These are phyloP conservation scores for Xanthoceras sorbifolium DNA, from an alignment of 345 rosid genomes.

Conservation along the genomic window DNA sequence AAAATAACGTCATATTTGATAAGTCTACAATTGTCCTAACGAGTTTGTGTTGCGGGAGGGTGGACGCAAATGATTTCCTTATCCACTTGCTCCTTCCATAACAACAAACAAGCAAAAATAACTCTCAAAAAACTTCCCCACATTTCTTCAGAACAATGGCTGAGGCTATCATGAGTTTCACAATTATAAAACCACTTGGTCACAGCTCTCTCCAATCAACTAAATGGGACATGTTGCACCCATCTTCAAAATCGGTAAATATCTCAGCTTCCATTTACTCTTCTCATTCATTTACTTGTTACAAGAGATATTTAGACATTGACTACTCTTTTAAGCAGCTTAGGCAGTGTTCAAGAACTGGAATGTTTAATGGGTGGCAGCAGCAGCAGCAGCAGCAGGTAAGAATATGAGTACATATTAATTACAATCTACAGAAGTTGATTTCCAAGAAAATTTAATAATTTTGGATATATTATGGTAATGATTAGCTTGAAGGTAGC, in stretches of 20 bases:
- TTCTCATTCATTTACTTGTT: not conserved
- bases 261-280: not conserved
- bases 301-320: not conserved
- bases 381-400: not conserved
- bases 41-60: slow-evolving; percentile 3
- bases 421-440: not conserved
- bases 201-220: slow-evolving; percentile 26
- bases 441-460: not conserved
- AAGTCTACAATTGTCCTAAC: too few species aligned
- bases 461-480: not conserved
- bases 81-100: slow-evolving; percentile 39
- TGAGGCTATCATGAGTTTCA: slow-evolving; percentile 51
- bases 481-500: slow-evolving; percentile 27
- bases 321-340: slow-evolving; percentile 29
- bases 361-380: slow-evolving; percentile 31
- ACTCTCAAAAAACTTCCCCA: not conserved
- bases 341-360: slow-evolving; percentile 41
- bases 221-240: slow-evolving; percentile 25
- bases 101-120: not conserved
- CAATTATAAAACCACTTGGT: slow-evolving; percentile 38
- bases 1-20: too few species aligned
- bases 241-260: slow-evolving; percentile 37
- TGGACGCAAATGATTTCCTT: slow-evolving; percentile 50
- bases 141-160: slow-evolving; percentile 40
- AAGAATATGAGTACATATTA: too few species aligned